Conservation (phyloP, 345 rosid genomes). For the Bruguiera sexangula region DNA sequence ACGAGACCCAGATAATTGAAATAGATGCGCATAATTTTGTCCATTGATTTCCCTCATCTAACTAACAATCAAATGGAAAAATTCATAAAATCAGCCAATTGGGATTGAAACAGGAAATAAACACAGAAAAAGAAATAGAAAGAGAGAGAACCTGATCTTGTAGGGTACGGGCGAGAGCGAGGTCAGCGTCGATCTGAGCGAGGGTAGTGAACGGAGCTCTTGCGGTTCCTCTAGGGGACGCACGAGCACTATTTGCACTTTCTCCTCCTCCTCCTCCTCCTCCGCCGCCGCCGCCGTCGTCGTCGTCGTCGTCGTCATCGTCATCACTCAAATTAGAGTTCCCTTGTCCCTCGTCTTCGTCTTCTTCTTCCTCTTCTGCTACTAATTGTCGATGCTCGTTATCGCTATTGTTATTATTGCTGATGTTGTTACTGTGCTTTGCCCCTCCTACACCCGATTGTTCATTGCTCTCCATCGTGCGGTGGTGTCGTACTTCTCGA, state of each 20-base stretch:
- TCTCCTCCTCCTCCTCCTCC: not conserved
- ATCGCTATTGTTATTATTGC: conserved; percentile 22
- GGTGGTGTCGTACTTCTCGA: too few relatives aligned
- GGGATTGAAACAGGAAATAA: not conserved
- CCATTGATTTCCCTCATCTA: too few relatives aligned
- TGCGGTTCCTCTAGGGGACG: conserved; percentile 47
- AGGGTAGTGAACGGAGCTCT: conserved; percentile 81
- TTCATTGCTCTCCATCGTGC: conserved; percentile 32
- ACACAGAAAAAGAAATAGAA: not conserved
- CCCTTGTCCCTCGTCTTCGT: not conserved
- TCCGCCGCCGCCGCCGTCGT: not conserved
- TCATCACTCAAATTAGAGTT: conserved; percentile 30
- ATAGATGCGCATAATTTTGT: too few relatives aligned
- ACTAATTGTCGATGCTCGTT: conserved; percentile 5
- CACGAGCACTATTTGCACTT: conserved; percentile 8
- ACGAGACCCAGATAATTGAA: too few relatives aligned
- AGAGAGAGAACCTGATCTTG: conserved; percentile 69
- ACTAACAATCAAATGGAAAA: not conserved
- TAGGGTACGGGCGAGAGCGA: conserved; percentile 83
- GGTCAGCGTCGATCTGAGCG: conserved; percentile 89
- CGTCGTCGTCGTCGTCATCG: conserved; percentile 27
- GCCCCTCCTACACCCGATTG: conserved; percentile 17
- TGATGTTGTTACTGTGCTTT: not conserved
- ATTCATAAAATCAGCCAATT: not conserved
- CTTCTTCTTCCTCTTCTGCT: conserved; percentile 18